phyloP scores from a whole-genome alignment of 441 rosid genomes.

The Melastoma candidum region DNA sequence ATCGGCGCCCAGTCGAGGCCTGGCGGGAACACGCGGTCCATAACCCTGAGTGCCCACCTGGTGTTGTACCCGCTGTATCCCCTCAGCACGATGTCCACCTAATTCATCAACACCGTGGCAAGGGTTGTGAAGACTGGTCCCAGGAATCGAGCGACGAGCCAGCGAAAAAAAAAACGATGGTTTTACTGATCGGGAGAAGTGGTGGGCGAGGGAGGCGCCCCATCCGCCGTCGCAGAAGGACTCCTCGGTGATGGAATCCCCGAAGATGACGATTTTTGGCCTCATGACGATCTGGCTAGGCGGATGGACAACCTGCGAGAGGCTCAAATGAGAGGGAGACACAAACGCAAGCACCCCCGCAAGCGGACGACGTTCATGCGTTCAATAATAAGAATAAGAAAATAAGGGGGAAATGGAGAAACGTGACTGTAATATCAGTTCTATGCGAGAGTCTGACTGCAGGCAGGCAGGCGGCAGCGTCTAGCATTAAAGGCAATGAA shows the following conservation, averaged over 20 bases:
- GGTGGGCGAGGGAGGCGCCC: conserved; percentile 53
- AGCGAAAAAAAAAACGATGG: neutral
- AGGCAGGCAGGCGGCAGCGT: no score
- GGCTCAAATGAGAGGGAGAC: no score
- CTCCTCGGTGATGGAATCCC: conserved; percentile 59
- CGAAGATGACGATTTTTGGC: conserved; percentile 44
- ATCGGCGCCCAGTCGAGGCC: conserved; percentile 17
- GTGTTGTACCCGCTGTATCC: conserved; percentile 61
- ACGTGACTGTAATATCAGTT: no score
- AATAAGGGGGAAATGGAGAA: no score
- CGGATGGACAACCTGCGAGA: no score
- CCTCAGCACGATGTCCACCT: conserved; percentile 37
- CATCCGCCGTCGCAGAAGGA: conserved; percentile 43
- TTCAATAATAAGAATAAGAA: no score
- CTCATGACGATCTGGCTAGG: conserved; percentile 21
- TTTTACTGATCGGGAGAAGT: conserved; percentile 42
- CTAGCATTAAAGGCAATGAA: no score
- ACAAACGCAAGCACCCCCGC: no score
- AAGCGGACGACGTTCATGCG: no score
- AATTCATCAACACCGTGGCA: neutral
- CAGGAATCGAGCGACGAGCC: neutral
- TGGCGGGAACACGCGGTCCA: conserved; percentile 33
- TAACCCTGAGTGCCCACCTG: conserved; percentile 47
- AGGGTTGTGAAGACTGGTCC: neutral
- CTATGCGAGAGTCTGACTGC: no score